phyloP scores from a whole-genome alignment of 2,329 filamentous ascomycete genomes.

The Endocalyx cinctus region DNA sequence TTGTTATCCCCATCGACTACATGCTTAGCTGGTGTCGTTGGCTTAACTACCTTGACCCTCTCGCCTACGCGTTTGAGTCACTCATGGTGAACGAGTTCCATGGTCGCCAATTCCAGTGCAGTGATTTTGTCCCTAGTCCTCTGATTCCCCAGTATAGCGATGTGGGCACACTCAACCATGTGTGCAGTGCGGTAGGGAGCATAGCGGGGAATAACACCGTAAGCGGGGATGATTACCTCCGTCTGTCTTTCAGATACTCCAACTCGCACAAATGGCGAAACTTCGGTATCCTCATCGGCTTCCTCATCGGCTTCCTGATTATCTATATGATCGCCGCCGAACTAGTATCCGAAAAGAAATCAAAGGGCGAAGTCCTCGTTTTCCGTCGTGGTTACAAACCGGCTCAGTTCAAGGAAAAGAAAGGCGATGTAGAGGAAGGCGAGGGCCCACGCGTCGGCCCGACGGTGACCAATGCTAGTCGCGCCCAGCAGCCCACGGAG shows the following conservation, averaged over 20 bases:
- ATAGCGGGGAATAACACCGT: slow-evolving; percentile 47
- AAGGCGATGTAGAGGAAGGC: slow-evolving; percentile 55
- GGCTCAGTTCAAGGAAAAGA: slow-evolving; percentile 54
- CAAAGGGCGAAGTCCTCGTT: slow-evolving; percentile 71
- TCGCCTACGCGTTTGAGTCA: slow-evolving; percentile 75
- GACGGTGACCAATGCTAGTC: slow-evolving; percentile 38
- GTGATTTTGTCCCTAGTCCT: slow-evolving; percentile 38
- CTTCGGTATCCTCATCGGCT: slow-evolving; percentile 63
- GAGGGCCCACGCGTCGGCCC: slow-evolving; percentile 46
- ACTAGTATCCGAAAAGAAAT: slow-evolving; percentile 61
- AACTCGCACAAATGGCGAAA: slow-evolving; percentile 64
- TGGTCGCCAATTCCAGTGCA: slow-evolving; percentile 53
- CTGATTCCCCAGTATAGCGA: slow-evolving; percentile 32
- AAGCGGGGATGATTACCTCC: slow-evolving; percentile 54
- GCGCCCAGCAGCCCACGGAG: slow-evolving; percentile 31
- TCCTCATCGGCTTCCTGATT: slow-evolving; percentile 56
- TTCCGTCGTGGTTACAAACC: slow-evolving; percentile 67
- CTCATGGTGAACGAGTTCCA: slow-evolving; percentile 83
- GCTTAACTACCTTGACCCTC: slow-evolving; percentile 77
- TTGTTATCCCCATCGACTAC: slow-evolving; percentile 60
- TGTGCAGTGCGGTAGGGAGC: slow-evolving; percentile 59
- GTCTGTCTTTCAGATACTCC: slow-evolving; percentile 51
- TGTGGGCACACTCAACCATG: slow-evolving; percentile 33
- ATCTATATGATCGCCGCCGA: slow-evolving; percentile 64
- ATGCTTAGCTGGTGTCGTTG: slow-evolving; percentile 80